Evolutionary conservation across 169 alveolate species (phyloP).

Genomic region (Babesia sp.): DNA sequence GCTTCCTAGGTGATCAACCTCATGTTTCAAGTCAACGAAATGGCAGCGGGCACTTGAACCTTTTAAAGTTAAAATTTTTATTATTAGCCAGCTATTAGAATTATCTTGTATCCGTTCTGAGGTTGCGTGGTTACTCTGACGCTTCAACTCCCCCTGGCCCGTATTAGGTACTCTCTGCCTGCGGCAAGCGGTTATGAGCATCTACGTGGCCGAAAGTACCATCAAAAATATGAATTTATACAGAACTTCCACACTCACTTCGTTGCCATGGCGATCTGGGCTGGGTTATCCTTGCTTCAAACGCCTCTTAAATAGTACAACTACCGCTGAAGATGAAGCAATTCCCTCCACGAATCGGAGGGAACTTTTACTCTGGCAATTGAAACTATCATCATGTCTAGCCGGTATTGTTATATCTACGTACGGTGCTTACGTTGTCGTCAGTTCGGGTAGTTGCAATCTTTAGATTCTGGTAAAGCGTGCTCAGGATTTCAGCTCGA

Average conservation of each 20-base stretch:
- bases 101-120: no score
- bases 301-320: neutral
- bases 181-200: neutral
- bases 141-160: no score
- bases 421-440: conserved; percentile 26
- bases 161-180: no score
- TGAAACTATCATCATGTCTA: conserved; percentile 18
- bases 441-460: conserved; percentile 29
- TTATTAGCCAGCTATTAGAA: no score
- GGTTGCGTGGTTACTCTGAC: no score
- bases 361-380: conserved; percentile 44
- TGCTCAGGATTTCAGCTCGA: conserved; percentile 46
- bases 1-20: neutral
- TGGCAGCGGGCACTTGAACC: neutral
- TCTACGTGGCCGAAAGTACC: neutral
- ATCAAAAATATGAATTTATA: neutral
- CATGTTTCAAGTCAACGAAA: neutral
- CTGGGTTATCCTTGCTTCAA: neutral
- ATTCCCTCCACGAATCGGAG: neutral
- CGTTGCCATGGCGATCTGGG: neutral
- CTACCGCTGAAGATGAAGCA: conserved; percentile 6
- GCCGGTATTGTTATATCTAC: neutral
- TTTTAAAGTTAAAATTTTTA: no score
- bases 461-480: neutral
- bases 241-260: neutral